Percentiles rank a stretch among this genome's conserved stretches.
phyloP scores from a whole-genome alignment of 345 rosid genomes.

The Salix dunnii region DNA sequence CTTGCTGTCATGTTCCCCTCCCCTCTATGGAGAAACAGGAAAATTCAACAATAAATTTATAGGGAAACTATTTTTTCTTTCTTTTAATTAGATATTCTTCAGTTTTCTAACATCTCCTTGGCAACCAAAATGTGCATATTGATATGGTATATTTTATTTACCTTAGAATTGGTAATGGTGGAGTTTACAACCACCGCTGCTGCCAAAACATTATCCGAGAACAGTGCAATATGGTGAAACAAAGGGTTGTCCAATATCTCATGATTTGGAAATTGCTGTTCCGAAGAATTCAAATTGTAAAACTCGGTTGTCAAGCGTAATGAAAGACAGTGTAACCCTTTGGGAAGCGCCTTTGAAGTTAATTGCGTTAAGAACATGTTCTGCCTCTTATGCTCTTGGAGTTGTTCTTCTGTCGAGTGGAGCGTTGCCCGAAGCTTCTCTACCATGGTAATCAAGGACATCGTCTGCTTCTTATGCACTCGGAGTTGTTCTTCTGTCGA shows the following conservation, averaged over 20 bases:
- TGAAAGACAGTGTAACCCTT: conserved; percentile 98
- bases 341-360: conserved; percentile 93
- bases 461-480: conserved; percentile 77
- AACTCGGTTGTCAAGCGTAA: conserved; percentile 85
- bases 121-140: conserved; percentile 4
- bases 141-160: conserved; percentile 19
- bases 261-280: conserved; percentile 64
- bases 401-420: conserved; percentile 94
- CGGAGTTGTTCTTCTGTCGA: conserved; percentile 94
- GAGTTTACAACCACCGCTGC: conserved; percentile 93
- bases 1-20: not conserved
- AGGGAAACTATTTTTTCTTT: not conserved
- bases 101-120: not conserved
- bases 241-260: conserved; percentile 67
- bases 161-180: conserved; percentile 80
- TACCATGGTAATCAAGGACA: conserved; percentile 22
- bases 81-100: not conserved
- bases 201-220: conserved; percentile 93
- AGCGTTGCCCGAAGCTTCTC: conserved; percentile 98
- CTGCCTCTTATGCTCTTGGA: conserved; percentile 90
- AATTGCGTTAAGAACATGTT: conserved; percentile 86
- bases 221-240: conserved; percentile 82
- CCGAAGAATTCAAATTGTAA: conserved; percentile 57
- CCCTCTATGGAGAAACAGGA: not conserved
- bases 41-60: not conserved